Base-by-base conservation (phyloP, 2,329 filamentous ascomycete genomes). In the Nigrospora osmanthi region DNA sequence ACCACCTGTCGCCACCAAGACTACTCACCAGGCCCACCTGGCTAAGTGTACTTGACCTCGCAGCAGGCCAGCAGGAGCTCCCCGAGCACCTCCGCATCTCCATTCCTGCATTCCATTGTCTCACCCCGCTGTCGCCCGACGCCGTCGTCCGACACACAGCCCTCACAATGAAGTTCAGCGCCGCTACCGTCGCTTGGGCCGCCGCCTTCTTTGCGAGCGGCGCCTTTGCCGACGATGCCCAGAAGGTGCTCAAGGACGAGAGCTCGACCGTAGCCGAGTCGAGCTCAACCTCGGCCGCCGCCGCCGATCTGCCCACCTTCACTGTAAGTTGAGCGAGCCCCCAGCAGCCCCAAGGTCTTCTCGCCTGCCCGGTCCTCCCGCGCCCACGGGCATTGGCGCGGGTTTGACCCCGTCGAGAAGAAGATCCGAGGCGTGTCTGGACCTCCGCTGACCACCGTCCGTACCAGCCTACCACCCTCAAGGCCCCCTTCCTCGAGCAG, bases 401-500 rank as follows among this genome's bases (percentile, higher is more conserved):
- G n/a, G 23, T 10, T 10, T 7, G 23, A 6, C 23, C 23, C 6
- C 23, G 23, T 28, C 23, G 9, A 28, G 23, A 28, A 28, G 23
- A 28, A 28, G 9, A n/a, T 7, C 23, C 23, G 23, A 28, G 23
- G 5, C 23, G 9, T 28, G 6, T 10, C 23, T 28, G 7, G 23
- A 28, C 23, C 10, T 28, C 23, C 5, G 23, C 23, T 28, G 23
- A 28, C 23, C 23, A 28, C 9, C 9, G 19, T 23, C 19, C 7
- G 5, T 28, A 28, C 12, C 61, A 98, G 91, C 90, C 93, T 48
- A 88, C 89, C 54, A 78, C 74, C 52, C 67, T 97, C 61, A 93
- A 96, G 73, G 93, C 85, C 56, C 88, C 89, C 49, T 98, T 98
- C 80, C 74, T 97, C 53, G 93, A 98, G 76, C 93, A 98, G 71